Evolutionary conservation across 345 rosid genomes (phyloP).

Genomic region (Physaria fendleri): DNA sequence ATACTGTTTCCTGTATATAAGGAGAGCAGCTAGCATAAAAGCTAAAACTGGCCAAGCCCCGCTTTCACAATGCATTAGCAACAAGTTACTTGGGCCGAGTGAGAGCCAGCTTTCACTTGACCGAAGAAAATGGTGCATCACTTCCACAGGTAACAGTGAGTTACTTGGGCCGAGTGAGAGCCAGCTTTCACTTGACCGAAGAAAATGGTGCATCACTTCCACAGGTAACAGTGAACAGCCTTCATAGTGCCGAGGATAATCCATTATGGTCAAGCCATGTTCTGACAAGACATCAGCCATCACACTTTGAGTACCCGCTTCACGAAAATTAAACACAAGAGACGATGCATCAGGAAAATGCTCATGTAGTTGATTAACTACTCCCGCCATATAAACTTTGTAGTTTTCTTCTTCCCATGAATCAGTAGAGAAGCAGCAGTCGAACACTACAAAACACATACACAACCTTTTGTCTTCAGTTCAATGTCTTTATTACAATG

Average conservation of each 20-base stretch:
- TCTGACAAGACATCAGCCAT: constrained; percentile 56
- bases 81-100: constrained; percentile 64
- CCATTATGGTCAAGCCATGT: constrained; percentile 84
- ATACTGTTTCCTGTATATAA: constrained; percentile 77
- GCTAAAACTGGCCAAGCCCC: constrained; percentile 92
- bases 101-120: constrained; percentile 96
- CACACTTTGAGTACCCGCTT: constrained; percentile 50
- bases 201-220: constrained; percentile 86
- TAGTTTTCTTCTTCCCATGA: constrained; percentile 58
- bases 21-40: constrained; percentile 73
- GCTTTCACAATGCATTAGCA: constrained; percentile 83
- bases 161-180: constrained; percentile 75
- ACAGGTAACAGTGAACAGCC: constrained; percentile 81
- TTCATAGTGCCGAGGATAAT: constrained; percentile 90
- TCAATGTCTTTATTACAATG: background rate
- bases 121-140: constrained; percentile 83
- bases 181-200: constrained; percentile 95
- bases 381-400: constrained; percentile 54
- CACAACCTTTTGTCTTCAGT: background rate
- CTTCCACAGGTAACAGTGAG: constrained; percentile 73
- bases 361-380: constrained; percentile 61
- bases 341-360: constrained; percentile 74
- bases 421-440: constrained; percentile 78
- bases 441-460: constrained; percentile 55
- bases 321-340: constrained; percentile 87